A percentile compares a stretch with the other conserved stretches of the same genome.
These are phyloP conservation scores for Phytophthora pinifolia DNA, from an alignment of 352 stramenopile species.

Conservation along the genomic window DNA sequence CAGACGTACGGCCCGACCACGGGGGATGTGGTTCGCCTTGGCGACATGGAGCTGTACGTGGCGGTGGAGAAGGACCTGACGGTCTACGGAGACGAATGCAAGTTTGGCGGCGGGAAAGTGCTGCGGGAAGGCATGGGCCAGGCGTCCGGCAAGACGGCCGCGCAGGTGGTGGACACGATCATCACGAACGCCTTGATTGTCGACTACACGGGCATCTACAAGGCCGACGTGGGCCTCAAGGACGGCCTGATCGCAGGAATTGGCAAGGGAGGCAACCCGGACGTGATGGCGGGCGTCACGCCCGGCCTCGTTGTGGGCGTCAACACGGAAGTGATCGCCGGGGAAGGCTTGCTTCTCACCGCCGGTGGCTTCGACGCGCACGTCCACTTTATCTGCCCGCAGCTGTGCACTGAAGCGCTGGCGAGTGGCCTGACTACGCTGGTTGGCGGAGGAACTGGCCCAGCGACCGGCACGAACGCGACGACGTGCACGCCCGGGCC, in stretches of 20 bases:
- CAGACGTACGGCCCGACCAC: constrained; percentile 94
- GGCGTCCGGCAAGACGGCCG: constrained; percentile 42
- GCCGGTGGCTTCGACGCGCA: constrained; percentile 96
- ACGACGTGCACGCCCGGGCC: constrained; percentile 97
- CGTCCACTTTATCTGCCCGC: constrained; percentile 97
- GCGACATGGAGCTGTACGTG: constrained; percentile 93
- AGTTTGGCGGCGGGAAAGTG: constrained; percentile 97
- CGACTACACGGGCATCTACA: constrained; percentile 95
- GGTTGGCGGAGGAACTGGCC: constrained; percentile 90
- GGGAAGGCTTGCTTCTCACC: constrained; percentile 96
- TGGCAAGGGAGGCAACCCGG: constrained; percentile 97
- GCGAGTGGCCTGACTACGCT: constrained; percentile 93
- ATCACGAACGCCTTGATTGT: constrained; percentile 98
- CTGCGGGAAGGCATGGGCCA: constrained; percentile 83
- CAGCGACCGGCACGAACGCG: constrained; percentile 93
- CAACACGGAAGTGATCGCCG: constrained; percentile 96
- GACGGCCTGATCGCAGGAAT: constrained; percentile 93
- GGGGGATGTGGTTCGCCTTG: constrained; percentile 93
- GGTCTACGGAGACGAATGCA: constrained; percentile 81
- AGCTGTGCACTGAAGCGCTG: constrained; percentile 93
- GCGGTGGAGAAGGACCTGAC: constrained; percentile 91
- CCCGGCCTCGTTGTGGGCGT: constrained; percentile 88
- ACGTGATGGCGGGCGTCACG: constrained; percentile 94
- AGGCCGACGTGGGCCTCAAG: constrained; percentile 96
- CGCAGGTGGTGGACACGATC: constrained; percentile 91